phyloP scores from a whole-genome alignment of 2,329 filamentous ascomycete genomes.

The Myriosclerotinia duriaeana region DNA sequence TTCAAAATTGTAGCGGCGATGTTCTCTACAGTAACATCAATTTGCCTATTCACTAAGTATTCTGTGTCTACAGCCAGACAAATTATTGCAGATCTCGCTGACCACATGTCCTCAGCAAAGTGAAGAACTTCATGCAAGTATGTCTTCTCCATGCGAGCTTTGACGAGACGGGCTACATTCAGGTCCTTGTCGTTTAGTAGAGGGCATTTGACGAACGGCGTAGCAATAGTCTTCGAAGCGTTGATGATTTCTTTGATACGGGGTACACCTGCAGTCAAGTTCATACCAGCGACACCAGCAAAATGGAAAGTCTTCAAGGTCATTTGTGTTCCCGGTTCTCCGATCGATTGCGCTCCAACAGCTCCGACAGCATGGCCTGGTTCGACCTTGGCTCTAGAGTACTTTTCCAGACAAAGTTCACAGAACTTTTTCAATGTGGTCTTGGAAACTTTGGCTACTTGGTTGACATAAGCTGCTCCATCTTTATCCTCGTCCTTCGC shows the following conservation, averaged over 20 bases:
- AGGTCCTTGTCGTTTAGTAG: conserved; percentile 74
- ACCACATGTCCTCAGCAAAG: conserved; percentile 87
- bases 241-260: conserved; percentile 99
- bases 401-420: conserved; percentile 79
- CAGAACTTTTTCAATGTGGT: conserved; percentile 76
- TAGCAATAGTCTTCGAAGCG: conserved; percentile 89
- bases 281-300: conserved; percentile 98
- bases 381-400: conserved; percentile 86
- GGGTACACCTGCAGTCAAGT: conserved; percentile 97
- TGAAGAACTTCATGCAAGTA: conserved; percentile 78
- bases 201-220: conserved; percentile 86
- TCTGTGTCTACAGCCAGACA: conserved; percentile 78
- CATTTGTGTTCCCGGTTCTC: conserved; percentile 98
- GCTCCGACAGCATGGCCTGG: conserved; percentile 95
- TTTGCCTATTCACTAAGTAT: conserved; percentile 74
- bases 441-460: conserved; percentile 78
- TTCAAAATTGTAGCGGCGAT: conserved; percentile 75
- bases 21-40: conserved; percentile 72
- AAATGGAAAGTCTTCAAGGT: conserved; percentile 99
- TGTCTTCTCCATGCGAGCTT: conserved; percentile 92
- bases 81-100: conserved; percentile 71
- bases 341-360: conserved; percentile 95
- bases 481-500: conserved; percentile 36
- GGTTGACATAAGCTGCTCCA: conserved; percentile 26
- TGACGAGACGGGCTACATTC: conserved; percentile 82